phyloP scores from a whole-genome alignment of 208 protist genomes.

The Wallacemonas sp. region DNA sequence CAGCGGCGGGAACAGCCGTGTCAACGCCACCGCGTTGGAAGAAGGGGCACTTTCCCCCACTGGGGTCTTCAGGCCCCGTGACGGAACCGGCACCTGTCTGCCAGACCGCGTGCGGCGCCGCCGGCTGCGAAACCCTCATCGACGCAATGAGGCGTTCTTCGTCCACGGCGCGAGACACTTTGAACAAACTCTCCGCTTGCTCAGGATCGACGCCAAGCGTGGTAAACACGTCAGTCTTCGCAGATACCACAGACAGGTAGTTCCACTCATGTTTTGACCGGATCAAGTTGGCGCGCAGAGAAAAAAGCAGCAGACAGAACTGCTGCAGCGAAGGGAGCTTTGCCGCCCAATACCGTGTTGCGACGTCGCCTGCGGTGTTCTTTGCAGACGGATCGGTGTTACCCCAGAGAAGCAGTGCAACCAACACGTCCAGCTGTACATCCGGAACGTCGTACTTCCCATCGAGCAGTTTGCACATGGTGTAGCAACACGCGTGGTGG shows the following conservation, averaged over 20 bases:
- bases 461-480: conserved; percentile 52
- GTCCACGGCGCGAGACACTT: conserved; percentile 29
- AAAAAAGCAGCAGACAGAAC: conserved; percentile 30
- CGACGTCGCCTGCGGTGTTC: conserved; percentile 32
- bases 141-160: conserved; percentile 27
- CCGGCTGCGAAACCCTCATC: conserved; percentile 4
- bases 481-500: conserved; percentile 65
- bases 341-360: conserved; percentile 27
- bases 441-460: conserved; percentile 62
- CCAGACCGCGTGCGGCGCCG: conserved; percentile 12
- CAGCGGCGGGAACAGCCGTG: background rate
- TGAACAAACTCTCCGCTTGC: conserved; percentile 25
- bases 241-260: conserved; percentile 45
- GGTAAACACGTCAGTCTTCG: conserved; percentile 17
- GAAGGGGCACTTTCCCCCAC: conserved; percentile 54
- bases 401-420: conserved; percentile 49
- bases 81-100: background rate
- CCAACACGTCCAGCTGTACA: conserved; percentile 59
- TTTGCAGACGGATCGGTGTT: conserved; percentile 14
- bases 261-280: conserved; percentile 35
- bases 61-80: conserved; percentile 24
- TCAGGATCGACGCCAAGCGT: conserved; percentile 20
- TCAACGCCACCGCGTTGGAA: conserved; percentile 14
- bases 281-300: conserved; percentile 24
- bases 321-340: conserved; percentile 40